Base-by-base conservation (phyloP, 176 grass and related monocot genomes). In the Thalia dealbata region DNA sequence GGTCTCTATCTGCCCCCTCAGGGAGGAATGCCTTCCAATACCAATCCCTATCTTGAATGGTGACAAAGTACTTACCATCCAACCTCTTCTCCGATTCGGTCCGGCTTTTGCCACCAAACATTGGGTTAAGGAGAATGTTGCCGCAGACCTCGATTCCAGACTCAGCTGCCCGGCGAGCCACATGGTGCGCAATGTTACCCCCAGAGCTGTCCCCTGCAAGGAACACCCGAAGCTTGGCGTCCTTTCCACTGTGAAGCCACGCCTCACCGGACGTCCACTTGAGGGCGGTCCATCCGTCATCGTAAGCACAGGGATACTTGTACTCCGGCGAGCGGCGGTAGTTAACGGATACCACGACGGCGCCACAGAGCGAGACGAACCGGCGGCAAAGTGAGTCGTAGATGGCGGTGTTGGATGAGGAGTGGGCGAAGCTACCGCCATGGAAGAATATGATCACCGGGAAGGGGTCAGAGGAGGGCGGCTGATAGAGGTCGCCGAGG, bases 11-110 rank as follows among this genome's bases (percentile, higher is more conserved):
- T 7, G 95, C 76, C 28, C 74, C 87, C 81, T 99, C 90, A 32
- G 95, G 95, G 68, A 99, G 90, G 79, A 84, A 99, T 9, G 95
- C 95, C 77, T 88, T 99, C 95, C 95, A 99, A 87, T 99, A 99
- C 95, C 95, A 99, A 73, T 99, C 87, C 81, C 95, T 83, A 75
- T 99, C 95, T 80, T 91, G 90, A 46, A 99, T 78, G 9, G 95
- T 99, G 35, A 99, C 95, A 77, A 99, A 99, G 77, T 91, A 99
- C 79, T 93, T 99, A 52, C 95, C 90, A 81, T 99, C 95, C 0
- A 99, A 91, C 1, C 79, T 80, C 28, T 81, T 83, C 87, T 99
- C 95, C 13, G 95, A 99, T 15, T 99, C 95, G 2, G 88, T 84
- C 19, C 90, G 87, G 29, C 70, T 55, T 14, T 24, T 71, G 58